Base-by-base conservation (phyloP, 2,329 filamentous ascomycete species). In the Massarina eburnea region DNA sequence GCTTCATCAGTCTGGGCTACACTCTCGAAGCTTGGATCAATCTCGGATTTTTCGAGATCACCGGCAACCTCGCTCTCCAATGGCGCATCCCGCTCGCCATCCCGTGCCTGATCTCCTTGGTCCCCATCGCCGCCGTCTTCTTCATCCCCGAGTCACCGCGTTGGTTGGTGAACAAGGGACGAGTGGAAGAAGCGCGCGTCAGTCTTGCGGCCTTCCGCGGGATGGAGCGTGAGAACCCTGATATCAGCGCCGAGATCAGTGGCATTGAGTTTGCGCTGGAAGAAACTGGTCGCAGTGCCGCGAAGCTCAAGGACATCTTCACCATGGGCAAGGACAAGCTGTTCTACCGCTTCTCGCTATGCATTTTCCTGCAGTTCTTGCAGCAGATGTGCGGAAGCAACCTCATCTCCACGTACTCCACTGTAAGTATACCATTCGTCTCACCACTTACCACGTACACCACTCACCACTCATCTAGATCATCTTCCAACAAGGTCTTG, bases 61-160 rank as follows among this genome's bases (percentile, higher is more conserved):
- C 24, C 6, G 78, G 81, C 21, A 73, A 71, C 8, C 80, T 80
- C 0, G 69, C 79, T 1, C 78, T 88, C 50, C 78, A 79, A 32
- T 87, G 84, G 83, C 73, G 84, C 5, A 86, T 89, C 53, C 85
- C 84, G 0, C 80, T 88, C 43, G 84, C 82, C 0, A 86, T 88
- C 32, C 67, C 86, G 1, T 82, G 83, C 2, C 74, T 88, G 0
- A 62, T 71, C 43, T 71, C 68, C 0, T 51, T 87, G 4, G 39
- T 81, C 1, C 73, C 87, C 0, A 73, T 87, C 40, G 59, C 56
- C 0, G 63, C 75, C 2, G 78, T 86, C 20, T 86, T 82, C 80
- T 80, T 83, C 66, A 84, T 89, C 61, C 86, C 85, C 0, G 86
- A 90, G 52, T 85, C 82, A 0, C 86, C 85, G 0, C 75, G 85